phyloP scores from a whole-genome alignment of 768 basidiomycete genomes.

The Podaxis pistillaris region DNA sequence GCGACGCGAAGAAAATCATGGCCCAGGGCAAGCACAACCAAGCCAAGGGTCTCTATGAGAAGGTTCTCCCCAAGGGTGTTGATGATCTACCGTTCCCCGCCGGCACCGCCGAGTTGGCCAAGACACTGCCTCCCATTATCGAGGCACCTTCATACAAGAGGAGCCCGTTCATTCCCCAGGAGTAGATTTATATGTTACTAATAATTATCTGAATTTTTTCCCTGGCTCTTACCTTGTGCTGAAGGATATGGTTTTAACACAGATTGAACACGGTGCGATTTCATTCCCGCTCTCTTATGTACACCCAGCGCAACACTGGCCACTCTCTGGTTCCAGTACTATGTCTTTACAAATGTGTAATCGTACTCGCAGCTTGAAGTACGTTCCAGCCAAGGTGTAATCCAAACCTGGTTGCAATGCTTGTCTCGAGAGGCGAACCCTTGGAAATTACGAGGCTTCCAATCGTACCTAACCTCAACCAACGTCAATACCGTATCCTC shows the following conservation, averaged over 20 bases:
- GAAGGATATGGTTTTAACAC: slow-evolving; percentile 4
- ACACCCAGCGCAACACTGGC: too few relatives aligned
- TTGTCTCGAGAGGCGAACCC: too few relatives aligned
- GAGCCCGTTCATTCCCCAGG: slow-evolving; percentile 78
- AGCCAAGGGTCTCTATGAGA: slow-evolving; percentile 69
- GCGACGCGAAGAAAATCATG: slow-evolving; percentile 90
- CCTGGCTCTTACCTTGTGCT: slow-evolving; percentile 7
- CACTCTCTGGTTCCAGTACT: too few relatives aligned
- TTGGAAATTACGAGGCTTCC: too few relatives aligned
- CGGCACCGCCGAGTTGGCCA: slow-evolving; percentile 77
- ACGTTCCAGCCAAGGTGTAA: too few relatives aligned
- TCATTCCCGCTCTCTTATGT: too few relatives aligned
- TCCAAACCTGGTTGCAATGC: too few relatives aligned
- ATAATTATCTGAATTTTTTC: slow-evolving; percentile 12
- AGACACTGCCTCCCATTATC: slow-evolving; percentile 59
- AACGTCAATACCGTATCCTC: too few relatives aligned
- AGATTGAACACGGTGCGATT: too few relatives aligned
- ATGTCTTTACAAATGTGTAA: too few relatives aligned
- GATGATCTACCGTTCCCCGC: slow-evolving; percentile 90
- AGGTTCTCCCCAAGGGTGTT: slow-evolving; percentile 80
- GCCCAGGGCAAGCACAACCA: slow-evolving; percentile 60
- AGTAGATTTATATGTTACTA: slow-evolving; percentile 35
- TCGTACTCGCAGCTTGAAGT: too few relatives aligned
- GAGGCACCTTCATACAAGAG: slow-evolving; percentile 70
- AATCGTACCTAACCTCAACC: too few relatives aligned